Conservation (phyloP, 805 yeast species). For the Kodamaea fukazawae region DNA sequence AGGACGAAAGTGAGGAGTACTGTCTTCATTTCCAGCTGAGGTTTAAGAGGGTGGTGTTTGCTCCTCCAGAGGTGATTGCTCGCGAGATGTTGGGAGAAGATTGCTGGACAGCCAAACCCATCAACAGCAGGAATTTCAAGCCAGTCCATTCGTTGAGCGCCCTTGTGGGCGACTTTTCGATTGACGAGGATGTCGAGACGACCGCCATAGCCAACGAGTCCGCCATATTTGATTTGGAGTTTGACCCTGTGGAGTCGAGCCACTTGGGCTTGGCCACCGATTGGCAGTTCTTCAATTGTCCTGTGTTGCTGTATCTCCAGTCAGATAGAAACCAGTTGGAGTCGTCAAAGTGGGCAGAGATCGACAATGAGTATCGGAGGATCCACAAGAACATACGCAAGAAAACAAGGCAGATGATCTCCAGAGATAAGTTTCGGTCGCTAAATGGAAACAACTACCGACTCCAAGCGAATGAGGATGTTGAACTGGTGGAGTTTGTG, state of each 20-base stretch:
- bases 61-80: conserved; percentile 24
- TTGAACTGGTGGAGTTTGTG: conserved; percentile 10
- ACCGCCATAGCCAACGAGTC: conserved; percentile 41
- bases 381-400: conserved; percentile 20
- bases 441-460: conserved; percentile 14
- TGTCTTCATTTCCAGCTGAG: neutral
- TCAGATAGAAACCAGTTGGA: conserved; percentile 8
- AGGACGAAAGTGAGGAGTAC: neutral
- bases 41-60: conserved; percentile 24
- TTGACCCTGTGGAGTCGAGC: conserved; percentile 29
- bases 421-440: conserved; percentile 8
- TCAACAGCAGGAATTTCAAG: conserved; percentile 42
- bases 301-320: conserved; percentile 2
- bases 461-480: conserved; percentile 6
- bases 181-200: conserved; percentile 28
- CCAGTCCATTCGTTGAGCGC: conserved; percentile 48
- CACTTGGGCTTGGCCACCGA: conserved; percentile 29
- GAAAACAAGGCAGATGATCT: too few relatives aligned
- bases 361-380: conserved; percentile 36
- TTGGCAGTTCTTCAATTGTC: conserved; percentile 34
- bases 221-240: conserved; percentile 32
- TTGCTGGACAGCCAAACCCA: conserved; percentile 52
- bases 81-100: conserved; percentile 43
- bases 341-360: conserved; percentile 19
- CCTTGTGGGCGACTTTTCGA: conserved; percentile 45